Conservation (phyloP, 768 basidiomycete species). For the Saitozyma podzolica region DNA sequence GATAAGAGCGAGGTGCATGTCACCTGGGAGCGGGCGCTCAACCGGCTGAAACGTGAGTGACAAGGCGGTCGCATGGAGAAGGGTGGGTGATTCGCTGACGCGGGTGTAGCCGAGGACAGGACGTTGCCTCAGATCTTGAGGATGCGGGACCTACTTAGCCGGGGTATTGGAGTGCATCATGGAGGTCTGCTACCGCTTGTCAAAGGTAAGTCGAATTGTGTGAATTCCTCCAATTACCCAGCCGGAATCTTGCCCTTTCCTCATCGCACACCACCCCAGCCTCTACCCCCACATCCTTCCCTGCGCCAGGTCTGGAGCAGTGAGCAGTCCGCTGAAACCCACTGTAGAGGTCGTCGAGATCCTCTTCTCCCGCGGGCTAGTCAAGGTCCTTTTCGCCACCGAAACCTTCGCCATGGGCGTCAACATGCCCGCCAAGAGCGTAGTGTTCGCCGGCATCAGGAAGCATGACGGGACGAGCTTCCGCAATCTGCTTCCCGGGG, state of each 20-base stretch:
- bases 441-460: constrained; percentile 90
- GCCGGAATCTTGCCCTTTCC: background rate
- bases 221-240: background rate
- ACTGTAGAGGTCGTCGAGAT: constrained; percentile 81
- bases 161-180: constrained; percentile 97
- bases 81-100: background rate
- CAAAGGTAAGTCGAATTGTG: constrained; percentile 72
- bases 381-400: constrained; percentile 95
- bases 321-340: constrained; percentile 1
- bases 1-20: constrained; percentile 98
- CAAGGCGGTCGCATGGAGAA: background rate
- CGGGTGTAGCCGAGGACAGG: constrained; percentile 73
- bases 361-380: constrained; percentile 88
- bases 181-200: constrained; percentile 94
- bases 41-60: constrained; percentile 76
- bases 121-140: constrained; percentile 87
- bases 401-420: constrained; percentile 99
- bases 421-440: constrained; percentile 97
- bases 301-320: background rate
- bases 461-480: constrained; percentile 95
- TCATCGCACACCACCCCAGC: background rate
- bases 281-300: background rate
- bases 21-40: constrained; percentile 85
- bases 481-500: constrained; percentile 59
- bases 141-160: constrained; percentile 82